Evolutionary conservation across 2,329 filamentous ascomycete genomes (phyloP).

Genomic region (Hymenoscyphus albidus): DNA sequence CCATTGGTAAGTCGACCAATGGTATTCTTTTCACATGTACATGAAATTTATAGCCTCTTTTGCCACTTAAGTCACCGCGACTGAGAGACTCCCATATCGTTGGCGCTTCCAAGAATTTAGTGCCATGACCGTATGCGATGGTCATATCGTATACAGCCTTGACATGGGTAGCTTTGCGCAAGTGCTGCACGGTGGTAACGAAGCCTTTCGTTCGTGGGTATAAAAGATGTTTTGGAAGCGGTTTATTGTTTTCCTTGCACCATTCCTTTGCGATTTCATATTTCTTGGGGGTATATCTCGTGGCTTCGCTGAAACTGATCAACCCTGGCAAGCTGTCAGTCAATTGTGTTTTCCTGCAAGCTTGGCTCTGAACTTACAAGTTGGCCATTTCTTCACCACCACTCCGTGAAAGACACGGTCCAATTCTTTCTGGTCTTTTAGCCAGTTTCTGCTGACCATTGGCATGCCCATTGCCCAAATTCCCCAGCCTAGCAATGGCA

Average conservation of each 20-base stretch:
- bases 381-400: conserved; percentile 49
- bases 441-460: conserved; percentile 58
- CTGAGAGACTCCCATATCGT: conserved; percentile 52
- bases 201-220: conserved; percentile 61
- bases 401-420: conserved; percentile 54
- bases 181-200: conserved; percentile 53
- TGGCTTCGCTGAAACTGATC: conserved; percentile 62
- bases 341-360: neutral
- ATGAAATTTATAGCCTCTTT: conserved; percentile 45
- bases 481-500: conserved; percentile 61
- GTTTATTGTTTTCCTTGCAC: conserved; percentile 48
- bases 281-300: conserved; percentile 53
- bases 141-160: conserved; percentile 54
- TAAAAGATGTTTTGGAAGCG: conserved; percentile 53
- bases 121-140: conserved; percentile 48
- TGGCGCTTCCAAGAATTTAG: conserved; percentile 44
- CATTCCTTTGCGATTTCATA: conserved; percentile 48
- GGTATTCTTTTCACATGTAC: conserved; percentile 47
- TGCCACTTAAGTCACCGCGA: conserved; percentile 38
- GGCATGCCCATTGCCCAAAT: conserved; percentile 64
- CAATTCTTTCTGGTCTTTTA: conserved; percentile 52
- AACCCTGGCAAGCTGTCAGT: conserved; percentile 45
- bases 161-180: conserved; percentile 48
- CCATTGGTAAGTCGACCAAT: conserved; percentile 45
- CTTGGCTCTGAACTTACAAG: conserved; percentile 44